Conservation (phyloP, 176 grass and related monocot species). For the Triticum monococcum region DNA sequence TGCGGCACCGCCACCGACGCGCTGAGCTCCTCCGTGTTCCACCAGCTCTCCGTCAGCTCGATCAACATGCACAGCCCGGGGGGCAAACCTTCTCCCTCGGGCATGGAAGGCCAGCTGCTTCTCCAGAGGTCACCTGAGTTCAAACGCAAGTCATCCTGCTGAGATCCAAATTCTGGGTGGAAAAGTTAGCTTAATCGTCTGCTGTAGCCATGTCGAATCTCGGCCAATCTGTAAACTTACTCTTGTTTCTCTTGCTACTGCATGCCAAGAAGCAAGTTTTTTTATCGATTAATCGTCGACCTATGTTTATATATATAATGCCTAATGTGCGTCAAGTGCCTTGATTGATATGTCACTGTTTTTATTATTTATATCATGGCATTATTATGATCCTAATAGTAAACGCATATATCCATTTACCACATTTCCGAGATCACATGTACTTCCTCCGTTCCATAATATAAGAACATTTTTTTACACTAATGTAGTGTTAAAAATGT, state of each 20-base stretch:
- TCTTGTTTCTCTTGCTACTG: conserved; percentile 30
- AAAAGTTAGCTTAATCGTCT: neutral
- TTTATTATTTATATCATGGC: neutral
- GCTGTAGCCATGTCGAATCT: neutral
- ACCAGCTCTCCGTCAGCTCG: conserved; percentile 75
- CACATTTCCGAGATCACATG: neutral
- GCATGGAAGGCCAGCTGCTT: conserved; percentile 52
- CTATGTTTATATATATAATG: conserved; percentile 35
- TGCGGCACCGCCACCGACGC: conserved; percentile 47
- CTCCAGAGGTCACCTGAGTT: conserved; percentile 67
- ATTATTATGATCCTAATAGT: conserved; percentile 22
- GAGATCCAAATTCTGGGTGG: conserved; percentile 9
- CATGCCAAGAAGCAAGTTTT: conserved; percentile 27
- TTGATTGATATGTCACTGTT: conserved; percentile 11
- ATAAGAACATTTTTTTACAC: too few species aligned
- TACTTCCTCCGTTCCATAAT: too few species aligned
- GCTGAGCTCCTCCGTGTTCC: conserved; percentile 61
- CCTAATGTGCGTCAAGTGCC: conserved; percentile 27
- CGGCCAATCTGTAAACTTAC: conserved; percentile 20
- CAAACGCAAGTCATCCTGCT: conserved; percentile 69
- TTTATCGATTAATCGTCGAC: conserved; percentile 14
- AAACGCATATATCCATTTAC: neutral
- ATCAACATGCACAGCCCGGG: conserved; percentile 63
- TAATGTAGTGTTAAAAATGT: too few species aligned
- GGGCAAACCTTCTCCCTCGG: conserved; percentile 44